A percentile compares a stretch with the other conserved stretches of the same genome.
Evolutionary conservation across 306 rosid species (phyloP).

Genomic region (Rubus parviflorus): DNA sequence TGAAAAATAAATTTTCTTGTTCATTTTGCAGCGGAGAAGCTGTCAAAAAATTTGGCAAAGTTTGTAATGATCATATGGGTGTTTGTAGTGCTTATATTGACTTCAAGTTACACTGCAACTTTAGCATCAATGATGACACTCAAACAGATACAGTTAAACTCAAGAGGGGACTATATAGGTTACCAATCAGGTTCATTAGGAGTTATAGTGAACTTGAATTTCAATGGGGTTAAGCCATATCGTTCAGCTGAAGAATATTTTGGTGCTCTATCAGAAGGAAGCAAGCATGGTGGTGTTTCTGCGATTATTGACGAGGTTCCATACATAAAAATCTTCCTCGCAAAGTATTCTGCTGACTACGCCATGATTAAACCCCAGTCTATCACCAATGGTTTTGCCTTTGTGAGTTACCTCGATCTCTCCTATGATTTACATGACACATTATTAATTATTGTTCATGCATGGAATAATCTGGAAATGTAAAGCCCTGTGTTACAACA

Average conservation of each 20-base stretch:
- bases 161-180: background rate
- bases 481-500: too few species aligned
- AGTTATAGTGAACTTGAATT: background rate
- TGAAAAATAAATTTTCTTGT: background rate
- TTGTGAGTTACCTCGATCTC: constrained; percentile 20
- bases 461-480: too few species aligned
- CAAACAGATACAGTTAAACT: constrained; percentile 14
- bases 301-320: constrained; percentile 26
- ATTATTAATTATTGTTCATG: too few species aligned
- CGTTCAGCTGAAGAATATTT: constrained; percentile 9
- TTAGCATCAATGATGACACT: constrained; percentile 26
- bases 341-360: constrained; percentile 3
- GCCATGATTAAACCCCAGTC: constrained; percentile 13
- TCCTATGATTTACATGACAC: too few species aligned
- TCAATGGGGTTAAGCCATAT: background rate
- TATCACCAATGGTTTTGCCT: constrained; percentile 30
- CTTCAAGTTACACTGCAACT: constrained; percentile 29
- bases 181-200: background rate
- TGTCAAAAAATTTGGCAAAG: constrained; percentile 11
- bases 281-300: constrained; percentile 24
- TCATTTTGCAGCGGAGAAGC: constrained; percentile 17
- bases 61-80: constrained; percentile 28
- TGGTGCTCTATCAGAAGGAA: constrained; percentile 27
- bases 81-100: constrained; percentile 23
- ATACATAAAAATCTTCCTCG: constrained; percentile 29